Conservation (phyloP, 257 asterid species). For the Solanum sitiens region DNA sequence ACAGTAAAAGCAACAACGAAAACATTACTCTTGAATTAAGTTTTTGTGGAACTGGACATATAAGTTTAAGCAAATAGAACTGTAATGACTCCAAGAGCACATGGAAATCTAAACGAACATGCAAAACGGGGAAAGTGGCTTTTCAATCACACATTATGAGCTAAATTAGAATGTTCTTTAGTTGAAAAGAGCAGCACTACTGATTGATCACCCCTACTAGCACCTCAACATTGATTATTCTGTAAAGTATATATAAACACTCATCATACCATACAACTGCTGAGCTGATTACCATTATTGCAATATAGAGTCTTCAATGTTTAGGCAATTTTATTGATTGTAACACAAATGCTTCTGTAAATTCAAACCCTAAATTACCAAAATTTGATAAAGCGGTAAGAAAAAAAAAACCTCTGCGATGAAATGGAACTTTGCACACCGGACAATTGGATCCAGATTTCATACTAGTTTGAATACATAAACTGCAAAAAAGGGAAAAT, state of each 20-base stretch:
- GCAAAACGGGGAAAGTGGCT: neutral
- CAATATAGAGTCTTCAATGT: neutral
- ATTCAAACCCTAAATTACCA: neutral
- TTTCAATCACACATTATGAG: neutral
- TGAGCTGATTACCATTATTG: neutral
- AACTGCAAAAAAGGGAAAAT: constrained; percentile 22
- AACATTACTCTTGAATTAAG: neutral
- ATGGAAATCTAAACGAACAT: neutral
- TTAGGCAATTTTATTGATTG: neutral
- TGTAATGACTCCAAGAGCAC: neutral
- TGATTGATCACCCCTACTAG: neutral
- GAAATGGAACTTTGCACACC: constrained; percentile 82
- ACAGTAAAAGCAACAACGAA: neutral
- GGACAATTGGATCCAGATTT: constrained; percentile 71
- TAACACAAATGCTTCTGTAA: neutral
- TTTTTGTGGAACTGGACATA: neutral
- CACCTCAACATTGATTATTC: neutral
- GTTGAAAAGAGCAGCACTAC: neutral
- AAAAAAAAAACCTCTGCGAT: constrained; percentile 60
- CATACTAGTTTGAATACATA: constrained; percentile 74
- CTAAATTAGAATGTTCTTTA: neutral
- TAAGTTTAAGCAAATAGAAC: neutral
- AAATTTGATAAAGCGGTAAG: neutral
- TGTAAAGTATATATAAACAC: neutral
- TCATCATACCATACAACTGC: neutral